A percentile compares a stretch with the other conserved stretches of the same genome.
Evolutionary conservation across 805 yeast species (phyloP).

Genomic region (Kodamaea restingae): DNA sequence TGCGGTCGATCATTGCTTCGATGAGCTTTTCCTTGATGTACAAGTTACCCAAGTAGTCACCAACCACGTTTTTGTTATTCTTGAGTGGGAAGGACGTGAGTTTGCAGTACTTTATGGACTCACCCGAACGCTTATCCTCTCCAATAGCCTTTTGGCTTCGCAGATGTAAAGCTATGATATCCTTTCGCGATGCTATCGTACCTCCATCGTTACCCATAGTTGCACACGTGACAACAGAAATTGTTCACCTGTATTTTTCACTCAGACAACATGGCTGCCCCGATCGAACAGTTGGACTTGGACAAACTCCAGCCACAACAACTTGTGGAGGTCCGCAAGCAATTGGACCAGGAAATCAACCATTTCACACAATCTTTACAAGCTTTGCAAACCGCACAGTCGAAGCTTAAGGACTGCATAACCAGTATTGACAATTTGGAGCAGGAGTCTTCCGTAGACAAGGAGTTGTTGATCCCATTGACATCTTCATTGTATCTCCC

Average conservation of each 20-base stretch:
- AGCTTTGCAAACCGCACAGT: constrained; percentile 78
- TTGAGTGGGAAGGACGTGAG: constrained; percentile 39
- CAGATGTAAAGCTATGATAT: constrained; percentile 33
- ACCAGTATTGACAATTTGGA: constrained; percentile 61
- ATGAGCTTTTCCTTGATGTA: constrained; percentile 62
- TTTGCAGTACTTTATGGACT: constrained; percentile 12
- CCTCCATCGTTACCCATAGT: constrained; percentile 63
- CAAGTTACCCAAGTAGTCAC: constrained; percentile 65
- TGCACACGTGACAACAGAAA: background rate
- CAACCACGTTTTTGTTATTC: constrained; percentile 47
- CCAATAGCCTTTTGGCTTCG: background rate
- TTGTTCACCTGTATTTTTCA: background rate
- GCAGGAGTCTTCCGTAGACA: constrained; percentile 21
- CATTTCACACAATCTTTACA: constrained; percentile 80
- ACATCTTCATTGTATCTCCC: constrained; percentile 88
- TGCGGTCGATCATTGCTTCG: constrained; percentile 46
- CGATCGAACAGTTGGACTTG: constrained; percentile 41
- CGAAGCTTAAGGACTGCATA: constrained; percentile 77
- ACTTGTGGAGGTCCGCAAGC: constrained; percentile 74
- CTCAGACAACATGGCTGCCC: constrained; percentile 2
- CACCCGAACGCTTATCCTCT: background rate
- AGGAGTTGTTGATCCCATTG: constrained; percentile 74
- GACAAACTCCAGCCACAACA: constrained; percentile 77
- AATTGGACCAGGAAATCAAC: constrained; percentile 78
- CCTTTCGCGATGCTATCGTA: constrained; percentile 56